Conservation (phyloP, 305 asterid genomes). For the Rubia balearica region DNA sequence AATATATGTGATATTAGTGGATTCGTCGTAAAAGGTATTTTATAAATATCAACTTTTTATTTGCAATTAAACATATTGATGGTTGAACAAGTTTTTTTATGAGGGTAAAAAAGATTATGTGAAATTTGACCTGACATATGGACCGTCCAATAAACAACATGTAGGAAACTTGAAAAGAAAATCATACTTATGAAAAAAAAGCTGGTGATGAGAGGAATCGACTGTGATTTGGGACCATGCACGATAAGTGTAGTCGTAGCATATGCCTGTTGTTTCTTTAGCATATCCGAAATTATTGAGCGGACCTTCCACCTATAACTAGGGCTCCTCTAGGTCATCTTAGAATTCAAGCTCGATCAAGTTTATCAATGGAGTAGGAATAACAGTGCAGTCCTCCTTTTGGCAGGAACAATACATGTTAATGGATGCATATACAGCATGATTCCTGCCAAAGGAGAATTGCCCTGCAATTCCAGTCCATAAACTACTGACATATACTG, state of each 20-base stretch:
- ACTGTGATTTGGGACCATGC: background rate
- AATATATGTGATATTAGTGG: too few species aligned
- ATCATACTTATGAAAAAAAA: too few species aligned
- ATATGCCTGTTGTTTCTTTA: background rate
- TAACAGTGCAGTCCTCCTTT: background rate
- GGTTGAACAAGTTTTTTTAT: too few species aligned
- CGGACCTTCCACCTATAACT: too few species aligned
- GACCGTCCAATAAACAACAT: too few species aligned
- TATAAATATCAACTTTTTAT: too few species aligned
- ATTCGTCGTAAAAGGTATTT: too few species aligned
- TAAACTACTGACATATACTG: background rate
- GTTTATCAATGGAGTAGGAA: background rate
- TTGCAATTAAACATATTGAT: too few species aligned
- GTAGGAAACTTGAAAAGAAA: too few species aligned
- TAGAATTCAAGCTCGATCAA: background rate
- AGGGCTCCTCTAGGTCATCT: background rate
- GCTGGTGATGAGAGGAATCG: background rate
- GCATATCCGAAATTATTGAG: background rate
- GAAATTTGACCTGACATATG: too few species aligned
- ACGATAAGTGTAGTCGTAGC: background rate
- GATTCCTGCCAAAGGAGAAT: slow-evolving; percentile 55
- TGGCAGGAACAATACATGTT: background rate
- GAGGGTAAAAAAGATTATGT: too few species aligned
- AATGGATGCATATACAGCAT: background rate
- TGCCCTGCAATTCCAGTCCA: slow-evolving; percentile 45